Percentiles rank a stretch among this genome's conserved stretches.
Evolutionary conservation across 208 protist species (phyloP).

Genomic region (Acanthamoeba polyphaga): DNA sequence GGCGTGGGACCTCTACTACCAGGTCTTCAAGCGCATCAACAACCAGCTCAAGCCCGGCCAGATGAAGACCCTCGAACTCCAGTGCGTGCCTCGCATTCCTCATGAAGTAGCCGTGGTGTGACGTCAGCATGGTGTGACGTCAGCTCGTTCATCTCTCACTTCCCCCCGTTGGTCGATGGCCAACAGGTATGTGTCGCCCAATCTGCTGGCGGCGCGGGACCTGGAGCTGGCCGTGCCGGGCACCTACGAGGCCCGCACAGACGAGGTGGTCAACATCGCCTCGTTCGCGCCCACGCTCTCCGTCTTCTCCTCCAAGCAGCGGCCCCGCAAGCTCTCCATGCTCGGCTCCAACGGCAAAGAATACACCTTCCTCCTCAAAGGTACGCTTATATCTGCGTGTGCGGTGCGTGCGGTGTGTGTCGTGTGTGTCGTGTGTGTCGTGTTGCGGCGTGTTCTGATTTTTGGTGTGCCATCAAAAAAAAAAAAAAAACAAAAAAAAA

Average conservation of each 20-base stretch:
- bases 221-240: conserved; percentile 97
- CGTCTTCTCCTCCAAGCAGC: conserved; percentile 98
- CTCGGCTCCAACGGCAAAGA: conserved; percentile 95
- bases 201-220: conserved; percentile 93
- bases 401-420: too few relatives aligned
- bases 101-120: too few relatives aligned
- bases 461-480: too few relatives aligned
- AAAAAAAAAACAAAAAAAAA: too few relatives aligned
- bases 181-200: conserved; percentile 94
- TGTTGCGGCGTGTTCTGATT: too few relatives aligned
- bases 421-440: background rate
- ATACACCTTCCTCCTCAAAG: conserved; percentile 99
- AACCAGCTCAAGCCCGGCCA: conserved; percentile 95
- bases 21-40: conserved; percentile 96
- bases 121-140: too few relatives aligned
- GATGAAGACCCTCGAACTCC: conserved; percentile 96
- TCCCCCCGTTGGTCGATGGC: too few relatives aligned
- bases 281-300: conserved; percentile 95
- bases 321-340: conserved; percentile 98
- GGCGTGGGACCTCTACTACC: conserved; percentile 97
- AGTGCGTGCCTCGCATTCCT: conserved; percentile 78
- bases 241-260: conserved; percentile 89
- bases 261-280: conserved; percentile 96
- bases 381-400: conserved; percentile 70
- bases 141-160: too few relatives aligned